A percentile compares a stretch with the other conserved stretches of the same genome.
Evolutionary conservation across 441 rosid species (phyloP).

Genomic region (Mallotus japonicus): DNA sequence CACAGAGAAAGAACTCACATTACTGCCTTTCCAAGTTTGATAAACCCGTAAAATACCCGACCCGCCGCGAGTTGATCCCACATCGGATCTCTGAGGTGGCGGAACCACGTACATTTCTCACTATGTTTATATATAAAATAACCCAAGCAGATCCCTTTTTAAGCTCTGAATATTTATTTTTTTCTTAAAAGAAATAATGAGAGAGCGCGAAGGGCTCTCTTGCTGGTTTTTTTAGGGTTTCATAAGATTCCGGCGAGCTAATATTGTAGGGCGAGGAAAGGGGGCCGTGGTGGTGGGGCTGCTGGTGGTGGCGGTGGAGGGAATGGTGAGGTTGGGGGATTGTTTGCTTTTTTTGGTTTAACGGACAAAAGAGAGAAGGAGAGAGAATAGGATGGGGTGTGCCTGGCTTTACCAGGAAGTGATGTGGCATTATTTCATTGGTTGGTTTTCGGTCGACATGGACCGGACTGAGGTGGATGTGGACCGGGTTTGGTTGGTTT

Average conservation of each 20-base stretch:
- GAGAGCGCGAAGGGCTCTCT: background rate
- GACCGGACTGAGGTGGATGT: conserved; percentile 18
- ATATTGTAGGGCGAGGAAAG: background rate
- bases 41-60: conserved; percentile 52
- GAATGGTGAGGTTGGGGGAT: no score
- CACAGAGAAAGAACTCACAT: conserved; percentile 43
- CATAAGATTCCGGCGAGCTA: conserved; percentile 10
- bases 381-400: background rate
- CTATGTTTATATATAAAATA: background rate
- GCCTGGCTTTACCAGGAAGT: conserved; percentile 4
- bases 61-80: conserved; percentile 27
- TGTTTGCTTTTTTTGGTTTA: background rate
- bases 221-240: background rate
- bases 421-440: conserved; percentile 23
- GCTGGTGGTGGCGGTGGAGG: background rate
- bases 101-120: conserved; percentile 56
- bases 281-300: background rate
- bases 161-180: background rate
- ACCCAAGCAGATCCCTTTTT: background rate
- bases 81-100: conserved; percentile 49
- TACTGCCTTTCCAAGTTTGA: conserved; percentile 80
- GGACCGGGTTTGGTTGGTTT: conserved; percentile 24
- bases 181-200: background rate
- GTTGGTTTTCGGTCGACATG: background rate
- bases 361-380: background rate